Conservation (phyloP, 257 asterid genomes). For the Scutellaria minor region DNA sequence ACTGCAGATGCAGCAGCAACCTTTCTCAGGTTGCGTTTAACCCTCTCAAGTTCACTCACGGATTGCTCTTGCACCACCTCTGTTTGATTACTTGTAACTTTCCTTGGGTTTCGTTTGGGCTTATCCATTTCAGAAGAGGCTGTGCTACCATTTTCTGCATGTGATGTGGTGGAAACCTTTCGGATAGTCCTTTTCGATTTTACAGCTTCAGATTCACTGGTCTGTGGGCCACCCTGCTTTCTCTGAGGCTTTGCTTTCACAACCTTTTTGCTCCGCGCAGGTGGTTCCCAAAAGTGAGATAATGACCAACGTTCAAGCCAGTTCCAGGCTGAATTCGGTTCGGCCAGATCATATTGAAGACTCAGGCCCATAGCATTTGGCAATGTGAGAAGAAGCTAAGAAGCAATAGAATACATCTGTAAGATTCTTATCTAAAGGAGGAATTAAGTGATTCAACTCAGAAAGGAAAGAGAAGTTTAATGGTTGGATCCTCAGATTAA, state of each 20-base stretch:
- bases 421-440: constrained; percentile 26
- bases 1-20: constrained; percentile 70
- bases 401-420: constrained; percentile 26
- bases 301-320: constrained; percentile 97
- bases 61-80: constrained; percentile 70
- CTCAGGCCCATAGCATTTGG: constrained; percentile 84
- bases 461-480: background rate
- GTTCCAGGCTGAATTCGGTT: constrained; percentile 79
- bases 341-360: constrained; percentile 75
- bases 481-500: background rate
- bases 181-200: constrained; percentile 70
- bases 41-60: constrained; percentile 73
- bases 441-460: background rate
- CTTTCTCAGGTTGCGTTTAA: constrained; percentile 67
- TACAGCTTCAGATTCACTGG: constrained; percentile 55
- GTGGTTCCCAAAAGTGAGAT: constrained; percentile 76
- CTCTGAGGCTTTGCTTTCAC: constrained; percentile 56
- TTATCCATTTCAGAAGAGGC: constrained; percentile 63
- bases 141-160: constrained; percentile 53
- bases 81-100: constrained; percentile 48
- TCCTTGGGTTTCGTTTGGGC: constrained; percentile 62
- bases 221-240: constrained; percentile 47
- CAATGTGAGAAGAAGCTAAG: constrained; percentile 70
- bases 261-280: constrained; percentile 47
- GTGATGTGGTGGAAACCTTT: constrained; percentile 55